Evolutionary conservation across 192 early-diverging fungal genomes (phyloP).

Genomic region (Entomortierella chlamydospora): DNA sequence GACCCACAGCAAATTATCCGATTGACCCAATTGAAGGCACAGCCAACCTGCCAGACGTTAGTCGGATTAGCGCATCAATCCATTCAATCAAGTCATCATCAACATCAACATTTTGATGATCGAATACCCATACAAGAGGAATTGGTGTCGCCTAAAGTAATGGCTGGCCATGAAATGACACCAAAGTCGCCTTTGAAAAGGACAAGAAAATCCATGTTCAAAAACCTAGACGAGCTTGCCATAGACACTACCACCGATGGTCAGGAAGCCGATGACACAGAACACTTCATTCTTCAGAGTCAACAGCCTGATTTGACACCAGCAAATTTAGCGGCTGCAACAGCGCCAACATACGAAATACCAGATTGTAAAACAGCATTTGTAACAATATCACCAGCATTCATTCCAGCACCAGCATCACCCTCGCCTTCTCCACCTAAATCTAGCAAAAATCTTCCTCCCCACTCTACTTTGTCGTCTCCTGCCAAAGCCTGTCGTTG

Average conservation of each 20-base stretch:
- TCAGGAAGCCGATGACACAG: not conserved
- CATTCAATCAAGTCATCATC: not conserved
- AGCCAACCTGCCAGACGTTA: not conserved
- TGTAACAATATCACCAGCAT: constrained; percentile 1
- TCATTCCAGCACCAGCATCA: not conserved
- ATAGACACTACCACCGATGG: not conserved
- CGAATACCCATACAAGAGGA: not conserved
- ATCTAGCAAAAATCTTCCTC: not conserved
- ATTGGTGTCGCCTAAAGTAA: not conserved
- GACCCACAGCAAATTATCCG: not conserved
- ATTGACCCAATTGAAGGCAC: not conserved
- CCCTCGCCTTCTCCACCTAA: not conserved
- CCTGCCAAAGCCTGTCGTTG: constrained; percentile 1
- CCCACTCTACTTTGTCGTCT: not conserved
- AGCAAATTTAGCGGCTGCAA: not conserved
- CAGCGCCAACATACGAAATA: not conserved
- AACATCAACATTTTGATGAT: not conserved
- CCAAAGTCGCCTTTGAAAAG: constrained; percentile 1
- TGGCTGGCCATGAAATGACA: not conserved
- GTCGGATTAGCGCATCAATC: not conserved
- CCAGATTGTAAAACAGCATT: not conserved
- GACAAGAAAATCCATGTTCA: constrained; percentile 21
- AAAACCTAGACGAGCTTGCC: constrained; percentile 18
- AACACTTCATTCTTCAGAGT: not conserved
- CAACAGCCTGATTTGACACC: not conserved